phyloP scores from a whole-genome alignment of 495 filamentous ascomycete species.

The Tetracladium setigerum region DNA sequence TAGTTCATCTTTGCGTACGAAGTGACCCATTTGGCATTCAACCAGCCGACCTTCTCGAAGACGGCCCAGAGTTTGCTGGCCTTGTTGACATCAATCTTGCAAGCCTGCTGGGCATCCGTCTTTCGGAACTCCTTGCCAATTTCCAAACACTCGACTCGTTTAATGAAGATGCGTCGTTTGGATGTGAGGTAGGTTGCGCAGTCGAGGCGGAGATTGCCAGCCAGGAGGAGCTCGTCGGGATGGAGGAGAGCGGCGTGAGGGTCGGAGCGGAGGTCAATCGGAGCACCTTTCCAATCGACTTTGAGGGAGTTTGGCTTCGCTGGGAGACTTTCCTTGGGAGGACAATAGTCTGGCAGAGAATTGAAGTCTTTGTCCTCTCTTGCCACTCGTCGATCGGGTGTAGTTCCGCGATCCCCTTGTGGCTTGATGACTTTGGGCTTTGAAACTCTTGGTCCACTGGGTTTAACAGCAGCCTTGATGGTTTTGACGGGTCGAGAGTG shows the following conservation, averaged over 20 bases:
- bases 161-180: slow-evolving; percentile 88
- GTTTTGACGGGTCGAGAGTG: slow-evolving; percentile 28
- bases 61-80: slow-evolving; percentile 91
- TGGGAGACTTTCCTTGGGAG: slow-evolving; percentile 58
- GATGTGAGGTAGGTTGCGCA: slow-evolving; percentile 90
- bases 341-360: slow-evolving; percentile 71
- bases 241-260: slow-evolving; percentile 71
- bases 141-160: slow-evolving; percentile 58
- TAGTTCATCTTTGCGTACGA: too few relatives aligned
- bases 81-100: slow-evolving; percentile 99
- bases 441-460: slow-evolving; percentile 17
- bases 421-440: slow-evolving; percentile 23
- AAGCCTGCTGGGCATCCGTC: slow-evolving; percentile 95
- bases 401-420: slow-evolving; percentile 31
- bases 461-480: not conserved
- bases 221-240: slow-evolving; percentile 69
- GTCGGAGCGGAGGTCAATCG: slow-evolving; percentile 73
- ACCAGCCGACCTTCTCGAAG: slow-evolving; percentile 86
- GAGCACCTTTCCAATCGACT: slow-evolving; percentile 80
- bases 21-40: slow-evolving; percentile 42
- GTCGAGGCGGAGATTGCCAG: slow-evolving; percentile 73
- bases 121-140: slow-evolving; percentile 87
- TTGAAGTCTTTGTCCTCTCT: slow-evolving; percentile 84
- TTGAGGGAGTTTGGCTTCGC: slow-evolving; percentile 60
- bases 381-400: slow-evolving; percentile 28